phyloP scores from a whole-genome alignment of 2,329 filamentous ascomycete genomes.

The Scedosporium apiospermum region DNA sequence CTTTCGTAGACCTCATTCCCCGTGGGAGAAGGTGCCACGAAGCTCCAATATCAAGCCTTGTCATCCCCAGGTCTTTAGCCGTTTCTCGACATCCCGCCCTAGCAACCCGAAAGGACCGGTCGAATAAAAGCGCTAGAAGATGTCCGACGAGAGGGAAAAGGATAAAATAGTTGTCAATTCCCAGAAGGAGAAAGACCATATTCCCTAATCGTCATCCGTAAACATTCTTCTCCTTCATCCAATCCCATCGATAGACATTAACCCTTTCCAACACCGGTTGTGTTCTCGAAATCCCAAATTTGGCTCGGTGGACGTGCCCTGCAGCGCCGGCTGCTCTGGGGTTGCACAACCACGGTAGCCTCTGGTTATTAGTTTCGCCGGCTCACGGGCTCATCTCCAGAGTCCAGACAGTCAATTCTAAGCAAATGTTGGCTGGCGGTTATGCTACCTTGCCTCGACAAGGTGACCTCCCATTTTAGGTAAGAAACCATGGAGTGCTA shows the following conservation, averaged over 20 bases:
- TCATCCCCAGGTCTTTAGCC: slow-evolving; percentile 1
- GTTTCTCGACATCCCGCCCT: not conserved
- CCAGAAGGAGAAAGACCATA: not conserved
- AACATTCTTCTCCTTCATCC: not conserved
- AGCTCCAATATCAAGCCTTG: slow-evolving; percentile 5
- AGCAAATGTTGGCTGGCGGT: too few species aligned
- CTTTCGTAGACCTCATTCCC: not conserved
- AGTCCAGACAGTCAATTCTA: too few species aligned
- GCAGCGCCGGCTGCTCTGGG: too few species aligned
- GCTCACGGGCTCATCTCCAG: too few species aligned
- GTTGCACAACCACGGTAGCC: too few species aligned
- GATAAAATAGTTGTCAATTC: not conserved
- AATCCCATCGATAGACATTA: not conserved
- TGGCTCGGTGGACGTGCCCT: too few species aligned
- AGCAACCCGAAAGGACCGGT: not conserved
- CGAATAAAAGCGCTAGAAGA: not conserved
- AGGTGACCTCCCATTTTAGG: too few species aligned
- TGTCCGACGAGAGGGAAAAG: not conserved
- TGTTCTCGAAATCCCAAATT: not conserved
- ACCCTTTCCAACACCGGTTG: not conserved
- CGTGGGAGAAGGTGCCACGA: not conserved
- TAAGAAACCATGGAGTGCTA: too few species aligned
- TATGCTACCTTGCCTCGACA: too few species aligned
- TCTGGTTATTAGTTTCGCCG: too few species aligned
- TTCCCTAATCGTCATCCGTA: not conserved